Conservation (phyloP, 305 asterid species). For the Fraxinus greggii region DNA sequence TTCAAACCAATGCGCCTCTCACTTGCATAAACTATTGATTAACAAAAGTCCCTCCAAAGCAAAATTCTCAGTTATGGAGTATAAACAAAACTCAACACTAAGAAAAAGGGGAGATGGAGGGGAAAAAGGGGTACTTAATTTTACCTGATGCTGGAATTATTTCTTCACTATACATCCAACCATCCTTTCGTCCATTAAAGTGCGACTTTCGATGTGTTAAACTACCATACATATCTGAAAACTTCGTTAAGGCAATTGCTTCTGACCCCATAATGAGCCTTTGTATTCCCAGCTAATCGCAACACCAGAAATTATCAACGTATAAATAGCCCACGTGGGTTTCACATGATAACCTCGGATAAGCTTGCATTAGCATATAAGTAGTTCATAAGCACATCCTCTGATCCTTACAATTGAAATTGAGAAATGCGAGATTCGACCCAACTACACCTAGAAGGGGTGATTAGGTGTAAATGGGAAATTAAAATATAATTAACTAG, state of each 20-base stretch:
- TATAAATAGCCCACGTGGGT: slow-evolving; percentile 76
- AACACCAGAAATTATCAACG: slow-evolving; percentile 76
- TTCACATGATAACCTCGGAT: slow-evolving; percentile 51
- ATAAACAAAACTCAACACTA: background rate
- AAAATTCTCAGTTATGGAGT: slow-evolving; percentile 18
- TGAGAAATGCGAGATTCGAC: too few relatives aligned
- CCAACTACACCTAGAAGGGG: too few relatives aligned
- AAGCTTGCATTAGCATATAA: slow-evolving; percentile 71
- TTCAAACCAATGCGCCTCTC: slow-evolving; percentile 5
- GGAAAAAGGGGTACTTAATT: background rate
- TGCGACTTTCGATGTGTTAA: slow-evolving; percentile 47
- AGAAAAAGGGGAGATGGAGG: background rate
- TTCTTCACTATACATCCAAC: slow-evolving; percentile 72
- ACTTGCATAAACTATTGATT: background rate
- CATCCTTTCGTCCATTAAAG: slow-evolving; percentile 70
- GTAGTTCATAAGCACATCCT: slow-evolving; percentile 84
- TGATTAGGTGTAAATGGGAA: too few relatives aligned
- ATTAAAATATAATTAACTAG: too few relatives aligned
- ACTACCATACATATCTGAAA: slow-evolving; percentile 67
- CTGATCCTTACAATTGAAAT: slow-evolving; percentile 85
- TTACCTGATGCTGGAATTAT: slow-evolving; percentile 1
- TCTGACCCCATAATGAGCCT: slow-evolving; percentile 70
- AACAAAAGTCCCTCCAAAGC: slow-evolving; percentile 22
- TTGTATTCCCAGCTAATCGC: slow-evolving; percentile 86
- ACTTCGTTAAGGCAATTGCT: slow-evolving; percentile 63